A percentile compares a stretch with the other conserved stretches of the same genome.
phyloP scores from a whole-genome alignment of 805 yeast species.

The Ogataea zsoltii region DNA sequence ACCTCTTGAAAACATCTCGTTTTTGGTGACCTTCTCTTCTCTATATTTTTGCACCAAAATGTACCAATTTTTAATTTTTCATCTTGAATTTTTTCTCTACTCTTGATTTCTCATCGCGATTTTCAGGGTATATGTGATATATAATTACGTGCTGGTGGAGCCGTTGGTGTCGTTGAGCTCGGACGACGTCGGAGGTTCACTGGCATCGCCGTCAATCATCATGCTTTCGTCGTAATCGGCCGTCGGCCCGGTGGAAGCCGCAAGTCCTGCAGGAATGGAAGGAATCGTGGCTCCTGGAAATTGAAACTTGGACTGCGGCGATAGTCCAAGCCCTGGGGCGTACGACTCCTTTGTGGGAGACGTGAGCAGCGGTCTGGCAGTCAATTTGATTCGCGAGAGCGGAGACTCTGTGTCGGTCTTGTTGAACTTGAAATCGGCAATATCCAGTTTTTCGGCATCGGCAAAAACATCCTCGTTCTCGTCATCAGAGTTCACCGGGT shows the following conservation, averaged over 20 bases:
- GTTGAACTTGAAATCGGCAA: neutral
- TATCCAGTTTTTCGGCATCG: neutral
- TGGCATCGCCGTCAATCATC: slow-evolving; percentile 16
- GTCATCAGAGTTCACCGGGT: neutral
- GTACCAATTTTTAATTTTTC: no score
- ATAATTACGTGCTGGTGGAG: no score
- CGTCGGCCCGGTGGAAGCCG: neutral
- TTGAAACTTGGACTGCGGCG: slow-evolving; percentile 14
- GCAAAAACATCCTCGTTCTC: neutral
- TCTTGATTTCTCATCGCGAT: neutral
- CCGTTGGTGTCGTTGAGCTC: neutral
- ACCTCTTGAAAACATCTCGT: neutral
- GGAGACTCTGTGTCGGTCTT: slow-evolving; percentile 3
- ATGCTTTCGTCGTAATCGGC: slow-evolving; percentile 13
- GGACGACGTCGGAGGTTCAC: neutral
- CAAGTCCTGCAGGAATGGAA: neutral
- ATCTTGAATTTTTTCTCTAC: neutral
- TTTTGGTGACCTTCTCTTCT: no score
- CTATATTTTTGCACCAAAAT: no score
- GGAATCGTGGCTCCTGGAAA: slow-evolving; percentile 9
- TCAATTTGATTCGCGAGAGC: slow-evolving; percentile 5
- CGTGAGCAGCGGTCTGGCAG: slow-evolving; percentile 16
- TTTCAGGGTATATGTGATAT: neutral
- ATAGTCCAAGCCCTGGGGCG: slow-evolving; percentile 14
- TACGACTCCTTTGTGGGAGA: slow-evolving; percentile 9